Percentiles rank a stretch among this genome's conserved stretches.
These are phyloP conservation scores for Hanseniaspora vineae DNA, from an alignment of 805 yeast genomes.

Conservation along the genomic window DNA sequence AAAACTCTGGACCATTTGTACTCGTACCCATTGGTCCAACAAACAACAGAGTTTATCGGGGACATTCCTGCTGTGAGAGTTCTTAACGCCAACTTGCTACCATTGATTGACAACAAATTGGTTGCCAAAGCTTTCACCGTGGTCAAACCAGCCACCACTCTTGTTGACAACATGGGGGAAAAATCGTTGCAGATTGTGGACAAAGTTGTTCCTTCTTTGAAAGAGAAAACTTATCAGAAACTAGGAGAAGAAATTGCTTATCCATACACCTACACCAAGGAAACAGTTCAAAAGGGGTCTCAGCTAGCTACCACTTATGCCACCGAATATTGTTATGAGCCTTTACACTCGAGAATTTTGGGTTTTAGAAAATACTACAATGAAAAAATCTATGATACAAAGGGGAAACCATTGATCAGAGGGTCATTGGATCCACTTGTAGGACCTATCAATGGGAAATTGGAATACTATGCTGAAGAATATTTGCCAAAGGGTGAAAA, in stretches of 20 bases:
- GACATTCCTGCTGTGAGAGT: constrained; percentile 27
- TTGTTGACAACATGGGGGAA: constrained; percentile 44
- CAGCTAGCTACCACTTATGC: constrained; percentile 17
- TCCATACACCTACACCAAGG: constrained; percentile 38
- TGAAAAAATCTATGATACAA: constrained; percentile 37
- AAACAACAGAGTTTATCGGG: constrained; percentile 25
- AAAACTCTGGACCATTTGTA: constrained; percentile 30
- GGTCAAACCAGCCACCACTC: constrained; percentile 29
- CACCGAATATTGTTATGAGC: constrained; percentile 28
- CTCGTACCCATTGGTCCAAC: constrained; percentile 35
- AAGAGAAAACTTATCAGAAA: constrained; percentile 38
- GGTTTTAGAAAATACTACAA: constrained; percentile 39
- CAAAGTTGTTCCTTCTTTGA: constrained; percentile 41
- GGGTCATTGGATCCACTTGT: constrained; percentile 51
- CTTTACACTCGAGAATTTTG: constrained; percentile 35
- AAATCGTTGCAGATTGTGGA: constrained; percentile 46
- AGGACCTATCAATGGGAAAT: constrained; percentile 43
- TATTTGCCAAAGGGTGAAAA: constrained; percentile 34
- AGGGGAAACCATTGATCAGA: constrained; percentile 52
- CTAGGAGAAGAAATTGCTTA: constrained; percentile 34
- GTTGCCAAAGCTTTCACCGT: constrained; percentile 19
- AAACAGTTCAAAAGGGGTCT: constrained; percentile 25
- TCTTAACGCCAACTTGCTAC: constrained; percentile 22
- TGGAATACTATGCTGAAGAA: constrained; percentile 32
- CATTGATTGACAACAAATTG: constrained; percentile 20